Evolutionary conservation across 768 basidiomycete genomes (phyloP).

Genomic region (Podaxis carcinomalis): DNA sequence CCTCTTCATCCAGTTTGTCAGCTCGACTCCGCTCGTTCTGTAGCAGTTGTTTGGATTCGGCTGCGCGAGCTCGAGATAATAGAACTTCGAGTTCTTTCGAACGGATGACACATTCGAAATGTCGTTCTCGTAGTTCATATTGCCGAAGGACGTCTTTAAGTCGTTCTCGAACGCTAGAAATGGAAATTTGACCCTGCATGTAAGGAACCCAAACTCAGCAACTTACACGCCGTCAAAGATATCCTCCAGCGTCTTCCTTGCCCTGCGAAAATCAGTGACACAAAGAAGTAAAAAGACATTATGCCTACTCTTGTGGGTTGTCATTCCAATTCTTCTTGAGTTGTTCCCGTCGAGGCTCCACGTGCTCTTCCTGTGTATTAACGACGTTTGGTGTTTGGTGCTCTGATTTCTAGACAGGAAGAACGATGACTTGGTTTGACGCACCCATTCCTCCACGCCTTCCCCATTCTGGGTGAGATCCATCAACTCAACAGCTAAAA

Average conservation of each 20-base stretch:
- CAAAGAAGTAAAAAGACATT: not conserved
- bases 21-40: constrained; percentile 69
- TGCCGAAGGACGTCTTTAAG: constrained; percentile 84
- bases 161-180: constrained; percentile 73
- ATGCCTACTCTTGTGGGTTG: constrained; percentile 65
- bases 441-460: constrained; percentile 58
- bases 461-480: constrained; percentile 73
- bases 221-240: constrained; percentile 85
- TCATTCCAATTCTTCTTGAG: constrained; percentile 82
- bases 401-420: not conserved
- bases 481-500: constrained; percentile 87
- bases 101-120: constrained; percentile 89
- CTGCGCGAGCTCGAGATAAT: constrained; percentile 80
- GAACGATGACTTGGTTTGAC: constrained; percentile 17
- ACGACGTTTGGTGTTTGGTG: constrained; percentile 6
- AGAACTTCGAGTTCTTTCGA: constrained; percentile 90
- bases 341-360: constrained; percentile 60
- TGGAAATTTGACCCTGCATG: not conserved
- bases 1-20: constrained; percentile 73
- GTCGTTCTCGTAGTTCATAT: constrained; percentile 86
- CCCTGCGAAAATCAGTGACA: constrained; percentile 36
- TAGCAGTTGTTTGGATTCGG: constrained; percentile 81
- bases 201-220: constrained; percentile 1
- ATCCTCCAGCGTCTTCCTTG: constrained; percentile 70
- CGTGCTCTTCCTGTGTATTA: constrained; percentile 52